Conservation (phyloP, 106 monocot species). For the Platanthera guangdongensis region DNA sequence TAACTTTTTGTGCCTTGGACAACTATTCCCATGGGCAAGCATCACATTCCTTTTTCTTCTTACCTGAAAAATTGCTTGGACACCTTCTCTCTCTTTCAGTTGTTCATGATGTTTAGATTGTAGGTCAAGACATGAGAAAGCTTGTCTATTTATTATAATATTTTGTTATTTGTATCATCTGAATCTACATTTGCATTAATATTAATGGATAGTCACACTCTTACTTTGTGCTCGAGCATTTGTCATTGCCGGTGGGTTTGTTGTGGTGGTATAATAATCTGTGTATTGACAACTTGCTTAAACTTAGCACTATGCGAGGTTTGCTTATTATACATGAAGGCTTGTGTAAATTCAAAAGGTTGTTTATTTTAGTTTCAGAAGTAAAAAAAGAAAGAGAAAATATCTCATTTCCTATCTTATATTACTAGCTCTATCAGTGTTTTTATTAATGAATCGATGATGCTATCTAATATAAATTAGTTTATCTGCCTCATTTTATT, state of each 20-base stretch:
- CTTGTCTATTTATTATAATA: not conserved
- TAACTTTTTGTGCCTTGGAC: not conserved
- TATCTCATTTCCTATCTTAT: not conserved
- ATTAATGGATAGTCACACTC: not conserved
- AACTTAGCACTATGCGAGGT: not conserved
- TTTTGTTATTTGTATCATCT: not conserved
- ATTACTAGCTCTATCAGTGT: not conserved
- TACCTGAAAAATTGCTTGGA: not conserved
- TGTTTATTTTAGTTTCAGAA: not conserved
- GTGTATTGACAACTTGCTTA: not conserved
- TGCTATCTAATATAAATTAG: not conserved
- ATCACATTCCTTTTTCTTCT: not conserved
- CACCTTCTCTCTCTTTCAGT: not conserved
- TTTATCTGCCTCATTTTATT: not conserved
- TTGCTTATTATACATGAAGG: not conserved
- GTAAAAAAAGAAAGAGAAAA: not conserved
- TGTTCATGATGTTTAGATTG: not conserved
- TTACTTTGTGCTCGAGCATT: not conserved
- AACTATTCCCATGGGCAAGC: not conserved
- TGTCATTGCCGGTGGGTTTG: not conserved
- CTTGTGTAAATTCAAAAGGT: not conserved
- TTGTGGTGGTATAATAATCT: not conserved
- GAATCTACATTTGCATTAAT: not conserved
- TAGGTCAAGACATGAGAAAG: not conserved
- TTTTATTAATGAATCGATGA: not conserved